A percentile compares a stretch with the other conserved stretches of the same genome.
phyloP scores from a whole-genome alignment of 1,284 basidiomycete species.

The Ceratobasidium sp. region DNA sequence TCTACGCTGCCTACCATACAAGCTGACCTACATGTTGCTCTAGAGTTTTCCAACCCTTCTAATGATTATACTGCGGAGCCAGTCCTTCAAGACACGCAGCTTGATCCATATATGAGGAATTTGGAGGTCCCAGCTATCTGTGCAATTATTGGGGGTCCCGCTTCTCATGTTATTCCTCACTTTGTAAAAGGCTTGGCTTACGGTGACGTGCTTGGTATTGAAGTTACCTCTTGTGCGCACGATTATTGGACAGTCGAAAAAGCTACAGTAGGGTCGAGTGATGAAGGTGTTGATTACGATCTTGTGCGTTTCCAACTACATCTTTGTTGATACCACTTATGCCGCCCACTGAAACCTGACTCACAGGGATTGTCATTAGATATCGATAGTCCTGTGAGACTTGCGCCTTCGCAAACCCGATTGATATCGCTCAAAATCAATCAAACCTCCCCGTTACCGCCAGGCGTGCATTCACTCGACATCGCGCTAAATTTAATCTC shows the following conservation, averaged over 20 bases:
- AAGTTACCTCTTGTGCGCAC: too few species aligned
- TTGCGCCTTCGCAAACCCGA: conserved; percentile 50
- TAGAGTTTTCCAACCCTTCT: conserved; percentile 65
- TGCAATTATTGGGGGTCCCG: too few species aligned
- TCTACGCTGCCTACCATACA: conserved; percentile 41
- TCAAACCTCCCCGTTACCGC: conserved; percentile 29
- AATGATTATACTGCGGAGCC: conserved; percentile 60
- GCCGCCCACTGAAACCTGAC: background rate
- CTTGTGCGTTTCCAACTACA: background rate
- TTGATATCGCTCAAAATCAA: conserved; percentile 48
- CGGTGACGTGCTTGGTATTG: too few species aligned
- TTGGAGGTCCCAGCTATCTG: too few species aligned
- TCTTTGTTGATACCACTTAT: background rate
- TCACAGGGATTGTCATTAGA: conserved; percentile 38
- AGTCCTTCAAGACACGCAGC: conserved; percentile 29
- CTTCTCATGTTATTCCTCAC: too few species aligned
- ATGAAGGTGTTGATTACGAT: too few species aligned
- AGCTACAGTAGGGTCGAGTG: too few species aligned
- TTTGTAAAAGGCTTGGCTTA: too few species aligned
- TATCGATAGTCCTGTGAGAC: conserved; percentile 18
- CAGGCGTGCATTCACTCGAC: background rate
- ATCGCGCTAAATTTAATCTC: background rate
- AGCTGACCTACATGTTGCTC: conserved; percentile 57
- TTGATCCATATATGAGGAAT: too few species aligned
- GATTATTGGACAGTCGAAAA: too few species aligned